Evolutionary conservation across 345 rosid species (phyloP), one percentile per base, ranked within the genome.

Genomic region (Passiflora organensis): DNA sequence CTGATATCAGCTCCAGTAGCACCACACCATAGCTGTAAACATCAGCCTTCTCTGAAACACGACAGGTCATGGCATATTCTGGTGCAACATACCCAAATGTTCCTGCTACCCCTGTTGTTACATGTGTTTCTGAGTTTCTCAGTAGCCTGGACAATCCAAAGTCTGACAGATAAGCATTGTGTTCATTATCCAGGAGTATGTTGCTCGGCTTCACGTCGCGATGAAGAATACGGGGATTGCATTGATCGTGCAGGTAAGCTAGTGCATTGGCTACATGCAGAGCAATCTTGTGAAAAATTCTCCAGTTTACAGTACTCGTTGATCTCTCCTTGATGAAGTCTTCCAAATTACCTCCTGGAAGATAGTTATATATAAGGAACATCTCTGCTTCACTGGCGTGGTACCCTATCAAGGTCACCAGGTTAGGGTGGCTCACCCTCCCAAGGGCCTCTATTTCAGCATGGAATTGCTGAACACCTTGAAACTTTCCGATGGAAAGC

Each of bases 11-110:
- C 65, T 74, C 78, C 6, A 74, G 78, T 32, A 74, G 59, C 71
- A 74, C 74, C 43, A 74, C 69, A 0, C 78, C 78, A 45, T 69
- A 69, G 71, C 72, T 69, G 56, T 69, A 74, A 32, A 74, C 74
- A 37, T 74, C 78, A 20, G 72, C 64, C 37, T 69, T 74, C 43
- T 69, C 72, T 2, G 72, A 65, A 18, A 69, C 72, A 2, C 72
- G 66, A 23, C 72, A 65, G 38, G 75, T 74, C 78, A 69, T 43
- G 9, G 78, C 75, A 17, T 66, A 65, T 53, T 69, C 67, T 12
- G 63, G 72, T 0, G 67, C 67, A 21, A 68, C 73, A 24, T 72
- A 72, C 17, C 73, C 78, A 38, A 69, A 74, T 6, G 78, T 70
- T 43, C 75, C 67, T 0, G 66, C 69, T 13, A 74, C 72, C 21